A percentile compares a stretch with the other conserved stretches of the same genome.
phyloP scores from a whole-genome alignment of 768 basidiomycete species.

The Serendipita sp. region DNA sequence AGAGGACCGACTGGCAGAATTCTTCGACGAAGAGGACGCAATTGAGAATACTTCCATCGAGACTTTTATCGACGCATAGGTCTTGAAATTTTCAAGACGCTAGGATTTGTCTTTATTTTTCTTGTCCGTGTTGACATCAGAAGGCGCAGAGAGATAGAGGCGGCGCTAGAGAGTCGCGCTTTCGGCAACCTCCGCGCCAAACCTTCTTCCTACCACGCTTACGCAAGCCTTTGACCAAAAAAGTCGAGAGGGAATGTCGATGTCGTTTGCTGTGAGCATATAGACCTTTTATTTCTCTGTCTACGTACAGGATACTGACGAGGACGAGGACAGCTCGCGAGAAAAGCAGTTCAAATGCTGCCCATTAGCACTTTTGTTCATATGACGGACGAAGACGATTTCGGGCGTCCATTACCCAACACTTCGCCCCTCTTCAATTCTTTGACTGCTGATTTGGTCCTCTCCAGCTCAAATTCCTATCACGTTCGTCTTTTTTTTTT shows the following conservation, averaged over 20 bases:
- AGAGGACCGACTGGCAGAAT: not conserved
- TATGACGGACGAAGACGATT: constrained; percentile 5
- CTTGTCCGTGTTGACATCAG: not conserved
- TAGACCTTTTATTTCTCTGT: not conserved
- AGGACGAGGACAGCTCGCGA: not conserved
- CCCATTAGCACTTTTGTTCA: constrained; percentile 2
- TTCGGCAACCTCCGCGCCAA: not conserved
- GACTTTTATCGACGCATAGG: not conserved
- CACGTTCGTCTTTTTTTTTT: not conserved
- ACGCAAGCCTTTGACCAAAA: not conserved
- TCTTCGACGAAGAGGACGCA: not conserved
- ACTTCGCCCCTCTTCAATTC: constrained; percentile 1
- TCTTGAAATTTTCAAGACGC: not conserved
- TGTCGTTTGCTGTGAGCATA: not conserved
- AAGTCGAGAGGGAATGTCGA: not conserved
- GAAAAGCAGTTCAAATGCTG: constrained; percentile 1
- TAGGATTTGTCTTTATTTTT: not conserved
- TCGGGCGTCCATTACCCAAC: not conserved
- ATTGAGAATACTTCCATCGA: no score
- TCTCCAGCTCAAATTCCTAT: not conserved
- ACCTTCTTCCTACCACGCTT: constrained; percentile 4
- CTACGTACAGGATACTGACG: not conserved
- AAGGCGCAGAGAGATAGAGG: not conserved
- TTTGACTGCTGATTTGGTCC: not conserved
- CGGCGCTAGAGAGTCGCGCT: not conserved